A percentile compares a stretch with the other conserved stretches of the same genome.
Conservation (phyloP, 805 yeast species). For the Candida nitratophila region DNA sequence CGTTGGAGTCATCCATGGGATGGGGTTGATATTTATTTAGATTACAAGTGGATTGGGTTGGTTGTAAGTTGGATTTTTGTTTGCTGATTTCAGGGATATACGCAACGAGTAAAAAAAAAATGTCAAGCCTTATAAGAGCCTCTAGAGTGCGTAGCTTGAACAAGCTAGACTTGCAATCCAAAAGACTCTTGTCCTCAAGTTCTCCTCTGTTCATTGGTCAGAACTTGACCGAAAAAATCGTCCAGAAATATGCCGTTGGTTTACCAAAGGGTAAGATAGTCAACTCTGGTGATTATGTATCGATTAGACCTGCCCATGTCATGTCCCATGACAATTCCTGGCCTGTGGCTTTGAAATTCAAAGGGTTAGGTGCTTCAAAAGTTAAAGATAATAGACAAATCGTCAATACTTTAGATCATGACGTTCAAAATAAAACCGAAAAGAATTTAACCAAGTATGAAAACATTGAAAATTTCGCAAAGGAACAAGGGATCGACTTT, state of each 20-base stretch:
- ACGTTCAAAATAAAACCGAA: slow-evolving; percentile 88
- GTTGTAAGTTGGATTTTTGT: no score
- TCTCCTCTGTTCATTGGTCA: slow-evolving; percentile 43
- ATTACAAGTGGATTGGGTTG: no score
- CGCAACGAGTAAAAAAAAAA: no score
- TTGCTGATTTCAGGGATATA: no score
- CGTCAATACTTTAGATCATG: slow-evolving; percentile 95
- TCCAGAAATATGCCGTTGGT: slow-evolving; percentile 88
- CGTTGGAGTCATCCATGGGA: no score
- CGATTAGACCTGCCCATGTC: slow-evolving; percentile 92
- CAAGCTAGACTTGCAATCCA: no score
- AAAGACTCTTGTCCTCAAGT: slow-evolving; percentile 13
- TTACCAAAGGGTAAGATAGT: slow-evolving; percentile 70
- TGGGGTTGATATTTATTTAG: no score
- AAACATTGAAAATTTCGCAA: slow-evolving; percentile 86
- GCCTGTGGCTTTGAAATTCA: slow-evolving; percentile 98
- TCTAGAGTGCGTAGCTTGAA: no score
- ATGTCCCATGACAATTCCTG: slow-evolving; percentile 99
- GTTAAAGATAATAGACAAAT: slow-evolving; percentile 85
- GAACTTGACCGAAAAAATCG: slow-evolving; percentile 92
- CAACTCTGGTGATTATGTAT: slow-evolving; percentile 87
- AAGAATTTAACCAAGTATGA: slow-evolving; percentile 81
- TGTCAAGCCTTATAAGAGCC: no score
- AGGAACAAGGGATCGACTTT: slow-evolving; percentile 87
- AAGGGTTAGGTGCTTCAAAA: slow-evolving; percentile 83